These are phyloP conservation scores for Melanogaster broomeanus DNA, from an alignment of 768 basidiomycete species.

Conservation along the genomic window DNA sequence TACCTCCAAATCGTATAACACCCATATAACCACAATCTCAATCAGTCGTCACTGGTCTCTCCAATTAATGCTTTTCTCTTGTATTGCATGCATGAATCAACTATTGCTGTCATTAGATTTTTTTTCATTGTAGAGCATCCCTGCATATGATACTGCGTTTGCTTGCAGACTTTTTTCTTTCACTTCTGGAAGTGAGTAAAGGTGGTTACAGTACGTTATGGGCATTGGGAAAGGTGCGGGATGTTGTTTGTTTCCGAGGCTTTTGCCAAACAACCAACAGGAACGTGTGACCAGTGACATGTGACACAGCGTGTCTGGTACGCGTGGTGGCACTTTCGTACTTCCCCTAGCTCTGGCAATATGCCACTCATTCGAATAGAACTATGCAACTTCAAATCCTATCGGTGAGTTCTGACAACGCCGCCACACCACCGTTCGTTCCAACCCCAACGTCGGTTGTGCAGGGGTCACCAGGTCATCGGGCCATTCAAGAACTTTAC, in stretches of 20 bases:
- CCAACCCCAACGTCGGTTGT: constrained; percentile 5
- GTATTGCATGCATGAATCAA: neutral
- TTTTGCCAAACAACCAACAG: neutral
- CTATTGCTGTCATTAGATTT: constrained; percentile 10
- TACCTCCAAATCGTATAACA: too few species aligned
- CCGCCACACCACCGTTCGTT: neutral
- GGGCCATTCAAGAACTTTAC: constrained; percentile 94
- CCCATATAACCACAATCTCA: neutral
- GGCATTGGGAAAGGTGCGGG: too few species aligned
- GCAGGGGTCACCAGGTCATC: constrained; percentile 78
- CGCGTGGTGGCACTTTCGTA: constrained; percentile 17
- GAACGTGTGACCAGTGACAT: constrained; percentile 10
- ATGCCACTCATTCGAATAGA: constrained; percentile 90
- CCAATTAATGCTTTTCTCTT: neutral
- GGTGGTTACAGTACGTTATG: too few species aligned
- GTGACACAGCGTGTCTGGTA: constrained; percentile 24
- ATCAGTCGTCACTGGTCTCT: too few species aligned
- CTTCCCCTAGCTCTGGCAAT: constrained; percentile 22
- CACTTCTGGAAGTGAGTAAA: too few species aligned
- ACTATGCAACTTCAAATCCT: constrained; percentile 96
- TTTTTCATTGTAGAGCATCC: neutral
- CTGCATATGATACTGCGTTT: neutral
- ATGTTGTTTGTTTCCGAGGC: neutral
- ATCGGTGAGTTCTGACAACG: constrained; percentile 51
- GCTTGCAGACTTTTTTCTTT: too few species aligned